Conservation (phyloP, 2,329 filamentous ascomycete genomes). For the Hymenoscyphus repandus region DNA sequence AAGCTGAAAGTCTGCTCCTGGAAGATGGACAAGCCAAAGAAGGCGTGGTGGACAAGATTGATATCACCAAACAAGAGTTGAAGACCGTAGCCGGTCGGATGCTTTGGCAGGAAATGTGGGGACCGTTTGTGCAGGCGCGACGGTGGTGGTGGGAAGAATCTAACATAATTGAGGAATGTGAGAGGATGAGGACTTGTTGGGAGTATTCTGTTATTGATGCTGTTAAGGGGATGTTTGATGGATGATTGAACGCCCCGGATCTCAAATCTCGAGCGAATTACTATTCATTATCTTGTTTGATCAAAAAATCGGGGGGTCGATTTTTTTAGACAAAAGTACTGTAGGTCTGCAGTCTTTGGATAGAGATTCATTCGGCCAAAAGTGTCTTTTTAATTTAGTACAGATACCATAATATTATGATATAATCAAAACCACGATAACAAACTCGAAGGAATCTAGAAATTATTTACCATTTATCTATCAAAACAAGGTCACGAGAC, state of each 20-base stretch:
- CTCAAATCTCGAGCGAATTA: no score
- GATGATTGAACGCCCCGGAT: not conserved
- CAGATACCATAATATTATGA: no score
- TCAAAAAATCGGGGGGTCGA: no score
- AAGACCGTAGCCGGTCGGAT: conserved; percentile 48
- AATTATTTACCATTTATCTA: no score
- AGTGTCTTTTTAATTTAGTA: no score
- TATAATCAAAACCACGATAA: no score
- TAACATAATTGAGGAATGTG: conserved; percentile 50
- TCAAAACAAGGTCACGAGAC: not conserved
- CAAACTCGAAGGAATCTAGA: no score
- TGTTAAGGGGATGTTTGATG: conserved; percentile 36
- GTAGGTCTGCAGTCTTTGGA: no score
- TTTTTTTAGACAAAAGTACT: not conserved
- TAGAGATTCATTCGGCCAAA: no score
- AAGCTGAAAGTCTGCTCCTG: not conserved
- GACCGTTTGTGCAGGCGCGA: conserved; percentile 32
- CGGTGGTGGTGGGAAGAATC: conserved; percentile 60
- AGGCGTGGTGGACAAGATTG: conserved; percentile 15
- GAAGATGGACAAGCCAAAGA: not conserved
- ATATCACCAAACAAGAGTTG: conserved; percentile 37
- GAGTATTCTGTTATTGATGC: conserved; percentile 53
- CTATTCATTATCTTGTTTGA: no score
- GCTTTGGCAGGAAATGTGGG: conserved; percentile 59
- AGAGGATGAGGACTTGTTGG: conserved; percentile 50